Base-by-base conservation (phyloP, 495 filamentous ascomycete genomes). In the Aspergillus ellipticus region DNA sequence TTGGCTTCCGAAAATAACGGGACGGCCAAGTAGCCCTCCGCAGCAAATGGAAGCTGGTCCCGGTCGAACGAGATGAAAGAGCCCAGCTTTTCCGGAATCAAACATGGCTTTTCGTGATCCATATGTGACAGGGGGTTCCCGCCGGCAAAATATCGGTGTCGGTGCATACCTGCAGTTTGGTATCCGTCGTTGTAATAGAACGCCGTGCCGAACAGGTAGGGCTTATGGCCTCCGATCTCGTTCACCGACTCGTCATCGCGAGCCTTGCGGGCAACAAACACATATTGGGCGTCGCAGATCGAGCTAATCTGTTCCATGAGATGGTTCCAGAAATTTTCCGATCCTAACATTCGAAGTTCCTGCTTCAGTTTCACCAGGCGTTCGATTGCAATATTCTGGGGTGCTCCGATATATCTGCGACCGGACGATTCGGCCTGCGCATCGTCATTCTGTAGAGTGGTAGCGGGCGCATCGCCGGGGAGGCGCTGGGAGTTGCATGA, bases 41-140 rank as follows among this genome's bases (percentile, higher is more conserved):
- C 81, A 15, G 80, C 72, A 47, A 85, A 83, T 0, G 82, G 79
- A 2, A 87, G 73, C 33, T 73, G 58, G 64, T 88, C 86, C 17
- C 81, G 82, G 41, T 85, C 87, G 55, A 82, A 78, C 11, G 79
- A 74, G 15, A 81, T 75, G 54, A 86, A 79, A 15, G 83, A 78
- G 35, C 72, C 74, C 51, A 90, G 68, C 33, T 79, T 74, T 46
- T 88, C 81, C 2, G 87, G 83, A 26, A 91, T 84, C 47, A 92
- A 66, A 62, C 89, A 88, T 16, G 89, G 85, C 64, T 88, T 85
- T 66, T 88, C 85, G 58, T 89, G 80, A 55, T 79, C 80, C 87
- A 92, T 90, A 60, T 87, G 79, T 35, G 80, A 69, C 78, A 89
- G 37, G 74, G 86, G 64, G 77, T 84, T 76, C 22, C 80, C 82